A percentile compares a stretch with the other conserved stretches of the same genome.
Conservation (phyloP, 2,329 filamentous ascomycete genomes). For the Xylariaceae sp. region DNA sequence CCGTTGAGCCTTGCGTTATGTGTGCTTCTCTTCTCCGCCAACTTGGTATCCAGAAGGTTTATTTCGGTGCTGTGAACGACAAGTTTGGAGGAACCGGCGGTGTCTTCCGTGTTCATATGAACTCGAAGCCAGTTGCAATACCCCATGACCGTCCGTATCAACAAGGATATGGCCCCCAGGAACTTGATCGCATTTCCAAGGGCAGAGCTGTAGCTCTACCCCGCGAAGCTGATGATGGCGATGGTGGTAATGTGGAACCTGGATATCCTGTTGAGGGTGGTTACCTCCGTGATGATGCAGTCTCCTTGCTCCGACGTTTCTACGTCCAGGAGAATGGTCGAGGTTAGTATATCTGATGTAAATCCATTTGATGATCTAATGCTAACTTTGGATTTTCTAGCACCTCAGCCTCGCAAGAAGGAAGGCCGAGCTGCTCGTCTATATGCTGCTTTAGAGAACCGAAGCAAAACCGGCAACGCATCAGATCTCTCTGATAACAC, state of each 20-base stretch:
- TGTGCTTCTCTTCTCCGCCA: constrained; percentile 92
- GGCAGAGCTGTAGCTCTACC: constrained; percentile 49
- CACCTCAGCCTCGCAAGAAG: constrained; percentile 45
- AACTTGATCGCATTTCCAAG: constrained; percentile 39
- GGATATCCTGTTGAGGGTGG: constrained; percentile 86
- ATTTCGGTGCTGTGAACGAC: constrained; percentile 95
- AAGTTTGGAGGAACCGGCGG: constrained; percentile 96
- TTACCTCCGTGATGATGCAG: constrained; percentile 88
- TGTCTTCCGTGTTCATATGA: constrained; percentile 82
- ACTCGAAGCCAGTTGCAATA: constrained; percentile 51
- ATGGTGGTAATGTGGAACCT: constrained; percentile 74
- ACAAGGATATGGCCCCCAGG: constrained; percentile 40
- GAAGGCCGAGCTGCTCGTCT: constrained; percentile 44
- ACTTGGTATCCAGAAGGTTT: constrained; percentile 85
- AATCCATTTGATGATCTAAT: neutral
- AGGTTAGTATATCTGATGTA: constrained; percentile 57
- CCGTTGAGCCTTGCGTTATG: constrained; percentile 98
- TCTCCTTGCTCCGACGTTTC: constrained; percentile 89
- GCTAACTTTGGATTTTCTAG: constrained; percentile 31
- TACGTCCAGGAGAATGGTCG: constrained; percentile 98
- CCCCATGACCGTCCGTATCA: constrained; percentile 38
- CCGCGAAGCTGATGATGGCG: constrained; percentile 48
- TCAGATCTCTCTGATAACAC: constrained; percentile 38
- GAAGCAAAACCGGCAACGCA: constrained; percentile 31
- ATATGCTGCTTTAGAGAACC: constrained; percentile 39